Base-by-base conservation (phyloP, 169 alveolate species). In the Ichthyophthirius multifiliis region DNA sequence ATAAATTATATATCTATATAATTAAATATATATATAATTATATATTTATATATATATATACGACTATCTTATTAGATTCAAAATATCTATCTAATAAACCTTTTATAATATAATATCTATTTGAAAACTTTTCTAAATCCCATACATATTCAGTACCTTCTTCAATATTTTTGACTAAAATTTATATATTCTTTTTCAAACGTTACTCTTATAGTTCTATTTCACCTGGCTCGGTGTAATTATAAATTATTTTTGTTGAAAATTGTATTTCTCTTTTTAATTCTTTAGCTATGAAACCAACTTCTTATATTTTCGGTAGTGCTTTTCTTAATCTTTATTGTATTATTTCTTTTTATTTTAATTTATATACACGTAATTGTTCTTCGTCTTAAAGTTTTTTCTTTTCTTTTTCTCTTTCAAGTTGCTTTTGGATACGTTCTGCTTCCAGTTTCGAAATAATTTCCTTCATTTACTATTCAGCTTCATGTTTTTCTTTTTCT, bases 281-380 rank as follows among this genome's bases (percentile, higher is more conserved):
- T 31, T 81, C 86, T 55, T 81, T 81, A 27, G 86, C 71, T 30
- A 81, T 67, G 10, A 81, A 41, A 39, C 73, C 73, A 1, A 81
- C 86, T 73, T 81, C 86, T 23, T 64, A 47, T 16, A 81, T 76
- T 63, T 73, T 81, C 4, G 86, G 86, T 9, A 81, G 31, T n/a
- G 62, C 62, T 44, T 63, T 81, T 27, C 48, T 30, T 39, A 81
- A 55, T 73, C 55, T 81, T 34, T 81, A 34, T 39, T 71, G 82
- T n/a, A 81, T 48, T 10, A 55, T 39, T 20, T 81, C 35, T 41
- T 81, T 81, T 27, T 74, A 76, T 62, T 74, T 67, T 18, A 81
- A 48, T 63, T 71, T 67, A 30, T 81, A 67, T 55, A 63, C 43
- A 20, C 73, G 67, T 73, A 64, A 7, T 43, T 74, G 37, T 64